phyloP scores from a whole-genome alignment of 2,329 filamentous ascomycete species.

The Diaporthe destruens region DNA sequence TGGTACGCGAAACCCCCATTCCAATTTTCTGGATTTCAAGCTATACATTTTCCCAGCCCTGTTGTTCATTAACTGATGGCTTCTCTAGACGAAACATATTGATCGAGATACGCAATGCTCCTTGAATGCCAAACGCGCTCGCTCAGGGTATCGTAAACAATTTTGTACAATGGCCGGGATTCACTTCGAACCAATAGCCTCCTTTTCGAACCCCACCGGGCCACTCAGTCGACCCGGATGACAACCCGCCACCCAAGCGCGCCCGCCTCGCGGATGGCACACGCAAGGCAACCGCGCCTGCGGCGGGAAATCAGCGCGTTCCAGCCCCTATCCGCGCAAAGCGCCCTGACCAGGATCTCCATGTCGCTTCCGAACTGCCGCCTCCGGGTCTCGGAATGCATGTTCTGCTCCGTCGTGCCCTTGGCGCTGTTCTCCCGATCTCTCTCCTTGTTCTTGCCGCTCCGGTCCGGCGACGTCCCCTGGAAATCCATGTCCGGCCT shows the following conservation, averaged over 20 bases:
- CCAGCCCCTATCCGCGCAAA: conserved; percentile 80
- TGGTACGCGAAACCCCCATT: not conserved
- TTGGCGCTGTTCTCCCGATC: conserved; percentile 41
- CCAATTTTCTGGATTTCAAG: not conserved
- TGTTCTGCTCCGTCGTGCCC: conserved; percentile 58
- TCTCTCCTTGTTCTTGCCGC: conserved; percentile 54
- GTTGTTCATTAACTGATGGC: not conserved
- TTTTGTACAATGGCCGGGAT: conserved; percentile 13
- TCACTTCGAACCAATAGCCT: not conserved
- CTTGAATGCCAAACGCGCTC: conserved; percentile 23
- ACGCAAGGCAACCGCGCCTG: conserved; percentile 77
- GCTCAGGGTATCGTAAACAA: conserved; percentile 40
- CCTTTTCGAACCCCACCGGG: not conserved
- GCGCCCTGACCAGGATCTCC: conserved; percentile 77
- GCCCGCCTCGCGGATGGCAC: conserved; percentile 80
- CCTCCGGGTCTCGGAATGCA: conserved; percentile 68
- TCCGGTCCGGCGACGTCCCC: conserved; percentile 36
- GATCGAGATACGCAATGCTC: not conserved
- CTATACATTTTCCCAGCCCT: not conserved
- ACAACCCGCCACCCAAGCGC: conserved; percentile 78
- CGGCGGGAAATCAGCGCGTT: conserved; percentile 78
- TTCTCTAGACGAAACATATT: not conserved
- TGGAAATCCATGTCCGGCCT: conserved; percentile 22
- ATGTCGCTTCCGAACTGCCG: conserved; percentile 73
- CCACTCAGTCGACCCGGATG: conserved; percentile 65